These are phyloP conservation scores for Taphrina sp. DNA, from an alignment of 1,139 yeast genomes.

Conservation along the genomic window DNA sequence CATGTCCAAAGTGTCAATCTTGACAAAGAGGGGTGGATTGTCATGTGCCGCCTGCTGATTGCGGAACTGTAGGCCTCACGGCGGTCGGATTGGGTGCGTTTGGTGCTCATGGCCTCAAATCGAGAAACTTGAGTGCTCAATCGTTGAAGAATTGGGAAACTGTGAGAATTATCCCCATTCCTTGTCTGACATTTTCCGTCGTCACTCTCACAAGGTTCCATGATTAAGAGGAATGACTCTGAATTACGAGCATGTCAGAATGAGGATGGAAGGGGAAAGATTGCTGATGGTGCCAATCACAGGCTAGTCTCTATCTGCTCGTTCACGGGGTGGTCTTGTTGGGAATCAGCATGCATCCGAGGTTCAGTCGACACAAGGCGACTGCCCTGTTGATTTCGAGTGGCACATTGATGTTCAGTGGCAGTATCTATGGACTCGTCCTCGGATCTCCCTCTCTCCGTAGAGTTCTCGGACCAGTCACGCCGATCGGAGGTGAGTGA, in stretches of 20 bases:
- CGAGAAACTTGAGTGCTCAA: conserved; percentile 1
- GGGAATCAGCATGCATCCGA: conserved; percentile 32
- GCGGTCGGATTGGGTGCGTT: conserved; percentile 22
- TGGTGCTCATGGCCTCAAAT: conserved; percentile 25
- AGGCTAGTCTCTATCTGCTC: conserved; percentile 25
- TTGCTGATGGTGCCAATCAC: no score
- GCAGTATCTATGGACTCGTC: conserved; percentile 33
- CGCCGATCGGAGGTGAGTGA: conserved; percentile 32
- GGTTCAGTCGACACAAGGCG: background rate
- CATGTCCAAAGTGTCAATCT: no score
- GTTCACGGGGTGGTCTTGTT: conserved; percentile 28
- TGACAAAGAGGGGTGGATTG: no score
- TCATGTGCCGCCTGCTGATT: no score
- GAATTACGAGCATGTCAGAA: no score
- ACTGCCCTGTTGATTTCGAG: conserved; percentile 20
- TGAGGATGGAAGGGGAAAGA: no score
- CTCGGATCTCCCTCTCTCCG: conserved; percentile 8
- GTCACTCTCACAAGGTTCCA: no score
- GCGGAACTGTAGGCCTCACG: no score
- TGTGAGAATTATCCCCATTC: background rate
- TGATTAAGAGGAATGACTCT: no score
- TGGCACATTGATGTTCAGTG: conserved; percentile 33
- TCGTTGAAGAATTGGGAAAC: conserved; percentile 26
- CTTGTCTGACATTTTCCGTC: background rate
- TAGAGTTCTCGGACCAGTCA: conserved; percentile 32